Evolutionary conservation across 202 grass and related monocot species (phyloP), one percentile per base, ranked within the genome.

Genomic region (Hordeum pubiflorum): DNA sequence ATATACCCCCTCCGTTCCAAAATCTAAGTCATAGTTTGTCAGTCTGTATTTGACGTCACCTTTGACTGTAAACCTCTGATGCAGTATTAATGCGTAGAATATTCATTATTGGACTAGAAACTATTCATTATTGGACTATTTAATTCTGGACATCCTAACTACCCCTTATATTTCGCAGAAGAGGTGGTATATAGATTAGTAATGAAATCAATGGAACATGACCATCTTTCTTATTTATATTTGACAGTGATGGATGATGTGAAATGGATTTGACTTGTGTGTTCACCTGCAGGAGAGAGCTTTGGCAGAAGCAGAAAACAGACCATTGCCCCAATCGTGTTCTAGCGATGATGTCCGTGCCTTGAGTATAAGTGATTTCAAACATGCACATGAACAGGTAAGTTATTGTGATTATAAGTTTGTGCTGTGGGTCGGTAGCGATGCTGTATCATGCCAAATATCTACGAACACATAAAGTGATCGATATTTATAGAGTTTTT

Each of bases 321-420:
- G 79, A 63, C 76, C 86, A 1, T 56, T 91, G 77, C 88, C 93
- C 43, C 81, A 72, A 54, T 72, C 89, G 6, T 83, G 75, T 74
- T 81, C 81, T 22, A 81, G 81, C 74, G 72, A 60, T 86, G 93
- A 97, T 88, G 69, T 97, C n/a, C 90, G 90, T 22, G 65, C 88
- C 39, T 89, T 97, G 32, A 85, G 71, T 77, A 63, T 86, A 81
- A 76, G 84, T 65, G 93, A 97, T 82, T 93, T 97, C 74, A 85
- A 79, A 79, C 83, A 83, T 83, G 90, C 93, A 2, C 93, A 97
- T 75, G 93, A 97, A 73, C 93, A 97, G 93, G 93, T 91, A 83
- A 22, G 5, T 81, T 84, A 62, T 60, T 32, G 37, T 36, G 10
- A 75, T 68, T 68, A 48, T 31, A 26, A 20, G 3, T 57, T 36